These are phyloP conservation scores for Bacidia gigantensis DNA, from an alignment of 495 filamentous ascomycete species.

Conservation along the genomic window DNA sequence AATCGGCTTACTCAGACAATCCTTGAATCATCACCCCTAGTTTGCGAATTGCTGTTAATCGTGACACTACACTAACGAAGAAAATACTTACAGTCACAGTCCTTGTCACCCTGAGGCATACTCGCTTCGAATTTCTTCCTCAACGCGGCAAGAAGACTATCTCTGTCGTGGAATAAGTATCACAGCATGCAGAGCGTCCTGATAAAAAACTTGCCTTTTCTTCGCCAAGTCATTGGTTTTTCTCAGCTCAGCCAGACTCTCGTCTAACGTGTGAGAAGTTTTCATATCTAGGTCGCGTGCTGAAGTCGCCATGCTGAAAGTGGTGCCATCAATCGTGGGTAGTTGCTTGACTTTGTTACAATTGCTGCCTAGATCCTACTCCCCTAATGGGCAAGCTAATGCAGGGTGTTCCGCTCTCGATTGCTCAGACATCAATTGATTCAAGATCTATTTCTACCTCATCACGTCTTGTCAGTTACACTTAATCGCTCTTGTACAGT, in stretches of 20 bases:
- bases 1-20: background rate
- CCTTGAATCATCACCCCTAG: constrained; percentile 1
- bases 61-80: background rate
- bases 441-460: too few species aligned
- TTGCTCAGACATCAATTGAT: too few species aligned
- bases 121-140: background rate
- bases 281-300: background rate
- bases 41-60: too few species aligned
- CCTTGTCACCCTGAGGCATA: background rate
- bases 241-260: background rate
- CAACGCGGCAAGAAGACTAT: background rate
- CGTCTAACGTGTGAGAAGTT: background rate
- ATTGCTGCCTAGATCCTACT: background rate
- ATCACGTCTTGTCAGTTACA: too few species aligned
- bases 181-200: background rate
- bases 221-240: background rate
- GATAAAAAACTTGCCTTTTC: background rate
- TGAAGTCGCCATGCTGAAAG: background rate
- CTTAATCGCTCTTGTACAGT: too few species aligned
- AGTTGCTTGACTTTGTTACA: background rate
- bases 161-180: background rate
- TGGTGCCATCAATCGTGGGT: background rate
- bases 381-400: background rate
- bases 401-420: too few species aligned
- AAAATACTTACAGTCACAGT: background rate